phyloP scores from a whole-genome alignment of 1,284 basidiomycete genomes.

The Rhodotorula sp. region DNA sequence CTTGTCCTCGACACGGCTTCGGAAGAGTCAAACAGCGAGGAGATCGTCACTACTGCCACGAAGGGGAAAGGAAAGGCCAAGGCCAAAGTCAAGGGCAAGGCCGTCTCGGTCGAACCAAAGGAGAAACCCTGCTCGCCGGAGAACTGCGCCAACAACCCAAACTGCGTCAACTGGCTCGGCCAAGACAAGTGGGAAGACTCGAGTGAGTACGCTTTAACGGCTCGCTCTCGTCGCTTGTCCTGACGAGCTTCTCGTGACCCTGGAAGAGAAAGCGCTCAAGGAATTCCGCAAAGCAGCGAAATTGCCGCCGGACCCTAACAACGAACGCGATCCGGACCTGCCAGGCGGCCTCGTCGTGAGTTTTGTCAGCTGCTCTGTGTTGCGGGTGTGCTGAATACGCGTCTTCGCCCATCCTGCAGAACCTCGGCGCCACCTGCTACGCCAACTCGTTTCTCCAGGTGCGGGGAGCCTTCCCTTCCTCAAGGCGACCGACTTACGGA shows the following conservation, averaged over 20 bases:
- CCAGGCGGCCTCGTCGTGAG: conserved; percentile 76
- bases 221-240: too few species aligned
- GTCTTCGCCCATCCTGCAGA: conserved; percentile 53
- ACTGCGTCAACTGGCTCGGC: conserved; percentile 80
- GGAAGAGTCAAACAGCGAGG: conserved; percentile 1
- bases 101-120: not conserved
- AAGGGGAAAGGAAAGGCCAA: conserved; percentile 10
- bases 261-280: conserved; percentile 56
- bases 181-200: conserved; percentile 73
- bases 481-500: not conserved
- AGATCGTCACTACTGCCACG: not conserved
- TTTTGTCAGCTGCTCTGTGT: not conserved
- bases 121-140: conserved; percentile 59
- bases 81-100: conserved; percentile 17
- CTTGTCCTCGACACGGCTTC: not conserved
- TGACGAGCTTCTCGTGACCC: not conserved
- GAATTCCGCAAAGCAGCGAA: conserved; percentile 59
- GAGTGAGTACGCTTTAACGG: conserved; percentile 26
- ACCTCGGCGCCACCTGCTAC: conserved; percentile 74
- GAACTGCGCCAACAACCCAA: conserved; percentile 67
- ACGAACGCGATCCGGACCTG: conserved; percentile 55
- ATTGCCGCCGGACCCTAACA: conserved; percentile 59
- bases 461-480: conserved; percentile 17
- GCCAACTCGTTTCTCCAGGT: conserved; percentile 86
- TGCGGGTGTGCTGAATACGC: conserved; percentile 16